Evolutionary conservation across 2,329 filamentous ascomycete genomes (phyloP).

Genomic region (Pyrenochaeta sp.): DNA sequence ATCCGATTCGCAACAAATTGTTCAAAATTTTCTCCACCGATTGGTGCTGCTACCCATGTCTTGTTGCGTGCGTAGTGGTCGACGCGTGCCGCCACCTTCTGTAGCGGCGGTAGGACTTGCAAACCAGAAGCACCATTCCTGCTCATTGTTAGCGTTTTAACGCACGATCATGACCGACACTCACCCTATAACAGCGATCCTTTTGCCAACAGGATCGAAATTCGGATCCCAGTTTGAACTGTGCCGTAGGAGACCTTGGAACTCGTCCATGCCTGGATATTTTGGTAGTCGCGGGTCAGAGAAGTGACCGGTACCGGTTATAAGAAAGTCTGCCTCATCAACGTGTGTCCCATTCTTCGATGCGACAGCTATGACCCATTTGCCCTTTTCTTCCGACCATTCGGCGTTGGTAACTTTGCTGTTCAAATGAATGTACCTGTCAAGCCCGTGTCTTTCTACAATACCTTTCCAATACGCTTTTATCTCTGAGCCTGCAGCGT

Average conservation of each 20-base stretch:
- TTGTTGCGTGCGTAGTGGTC: conserved; percentile 66
- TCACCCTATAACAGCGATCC: conserved; percentile 36
- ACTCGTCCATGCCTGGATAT: conserved; percentile 14
- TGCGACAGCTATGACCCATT: conserved; percentile 70
- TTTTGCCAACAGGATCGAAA: conserved; percentile 61
- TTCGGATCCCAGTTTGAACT: conserved; percentile 20
- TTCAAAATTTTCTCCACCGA: conserved; percentile 61
- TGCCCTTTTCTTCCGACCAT: conserved; percentile 53
- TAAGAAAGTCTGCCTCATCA: conserved; percentile 32
- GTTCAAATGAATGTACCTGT: conserved; percentile 44
- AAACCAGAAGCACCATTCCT: conserved; percentile 67
- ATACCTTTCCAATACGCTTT: conserved; percentile 45
- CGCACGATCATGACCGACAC: not conserved
- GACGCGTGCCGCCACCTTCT: conserved; percentile 60
- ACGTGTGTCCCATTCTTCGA: conserved; percentile 55
- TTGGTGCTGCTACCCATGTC: conserved; percentile 64
- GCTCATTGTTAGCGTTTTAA: not conserved
- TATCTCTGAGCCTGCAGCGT: conserved; percentile 47
- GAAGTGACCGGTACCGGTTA: conserved; percentile 29
- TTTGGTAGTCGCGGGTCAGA: conserved; percentile 9
- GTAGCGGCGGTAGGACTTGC: conserved; percentile 66
- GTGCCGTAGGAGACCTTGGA: conserved; percentile 18
- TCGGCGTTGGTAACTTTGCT: conserved; percentile 39
- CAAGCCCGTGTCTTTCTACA: conserved; percentile 45
- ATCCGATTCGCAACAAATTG: conserved; percentile 59